Base-by-base conservation (phyloP, 805 yeast genomes). In the Zygoascus tannicola region DNA sequence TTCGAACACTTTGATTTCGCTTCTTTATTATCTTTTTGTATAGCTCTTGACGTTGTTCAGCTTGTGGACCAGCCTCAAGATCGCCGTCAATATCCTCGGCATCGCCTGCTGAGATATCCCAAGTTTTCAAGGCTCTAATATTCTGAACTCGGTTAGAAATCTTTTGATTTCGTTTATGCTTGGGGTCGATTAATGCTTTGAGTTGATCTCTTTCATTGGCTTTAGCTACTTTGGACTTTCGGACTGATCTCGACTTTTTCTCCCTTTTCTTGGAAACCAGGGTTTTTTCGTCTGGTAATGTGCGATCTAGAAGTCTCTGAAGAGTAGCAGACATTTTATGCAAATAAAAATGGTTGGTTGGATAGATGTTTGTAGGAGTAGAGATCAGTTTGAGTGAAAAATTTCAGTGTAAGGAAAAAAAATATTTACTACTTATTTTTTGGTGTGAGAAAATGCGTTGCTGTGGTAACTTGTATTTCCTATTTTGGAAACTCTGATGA, bases 221-320 rank as follows among this genome's bases (percentile, higher is more conserved):
- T 34, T 50, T 50, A 18, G 50, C 28, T 16, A 42, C 42, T 22
- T 47, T 45, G 34, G 51, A 42, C 35, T 50, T 41, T 50, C 48
- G 21, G 16, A 22, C 22, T 5, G 35, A n/a, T 46, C 44, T 7
- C 37, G 30, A 8, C 43, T 30, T 39, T 32, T 45, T 32, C 40
- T 41, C 14, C 28, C 26, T 37, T 39, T 28, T 21, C 35, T 41
- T 23, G 22, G 40, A 28, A 14, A 18, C 20, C 22, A 21, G 12
- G 22, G 20, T 26, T 14, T 7, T 5, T 21, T 32, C 36, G 19
- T 21, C 37, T 10, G 41, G 44, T 39, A 54, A 43, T 10, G 53
- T 53, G 3, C 54, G 43, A 14, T 45, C 44, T 30, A 55, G 23
- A 16, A 55, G 48, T 16, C 47, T 32, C 5, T 46, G 43, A 19